phyloP scores from a whole-genome alignment of 192 early-diverging fungal genomes.

The Paraglomus brasilianum region DNA sequence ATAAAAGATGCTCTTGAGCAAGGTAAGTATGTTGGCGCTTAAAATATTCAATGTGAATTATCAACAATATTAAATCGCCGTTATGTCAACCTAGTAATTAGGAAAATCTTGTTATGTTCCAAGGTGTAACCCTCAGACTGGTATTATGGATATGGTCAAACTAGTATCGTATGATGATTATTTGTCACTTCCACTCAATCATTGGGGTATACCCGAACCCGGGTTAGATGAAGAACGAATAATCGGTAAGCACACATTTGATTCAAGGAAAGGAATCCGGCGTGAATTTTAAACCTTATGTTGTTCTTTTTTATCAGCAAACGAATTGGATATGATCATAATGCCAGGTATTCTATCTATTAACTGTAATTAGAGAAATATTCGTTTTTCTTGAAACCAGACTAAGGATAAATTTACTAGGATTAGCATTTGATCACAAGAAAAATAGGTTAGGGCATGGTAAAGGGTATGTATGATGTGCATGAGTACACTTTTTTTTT shows the following conservation, averaged over 20 bases:
- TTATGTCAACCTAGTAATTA: constrained; percentile 12
- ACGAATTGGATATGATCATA: constrained; percentile 27
- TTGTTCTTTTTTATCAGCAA: constrained; percentile 2
- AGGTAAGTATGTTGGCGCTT: constrained; percentile 36
- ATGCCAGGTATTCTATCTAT: constrained; percentile 16
- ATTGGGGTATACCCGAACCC: constrained; percentile 72
- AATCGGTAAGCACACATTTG: constrained; percentile 45
- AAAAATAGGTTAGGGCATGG: constrained; percentile 29
- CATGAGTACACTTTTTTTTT: neutral
- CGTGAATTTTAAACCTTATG: neutral
- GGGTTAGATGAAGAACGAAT: constrained; percentile 45
- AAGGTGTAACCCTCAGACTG: constrained; percentile 42
- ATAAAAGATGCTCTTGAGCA: constrained; percentile 44
- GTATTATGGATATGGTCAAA: constrained; percentile 68
- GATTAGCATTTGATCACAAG: constrained; percentile 24
- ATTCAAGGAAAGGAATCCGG: neutral
- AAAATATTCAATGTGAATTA: neutral
- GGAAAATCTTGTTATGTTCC: constrained; percentile 58
- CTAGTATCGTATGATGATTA: constrained; percentile 60
- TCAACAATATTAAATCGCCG: neutral
- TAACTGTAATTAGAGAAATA: neutral
- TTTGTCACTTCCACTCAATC: constrained; percentile 55
- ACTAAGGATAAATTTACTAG: neutral
- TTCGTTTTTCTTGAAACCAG: neutral
- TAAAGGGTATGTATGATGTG: constrained; percentile 17